Percentiles rank a stretch among this genome's conserved stretches.
These are phyloP conservation scores for Monosporascus sp. DNA, from an alignment of 2,329 filamentous ascomycete species.

Conservation along the genomic window DNA sequence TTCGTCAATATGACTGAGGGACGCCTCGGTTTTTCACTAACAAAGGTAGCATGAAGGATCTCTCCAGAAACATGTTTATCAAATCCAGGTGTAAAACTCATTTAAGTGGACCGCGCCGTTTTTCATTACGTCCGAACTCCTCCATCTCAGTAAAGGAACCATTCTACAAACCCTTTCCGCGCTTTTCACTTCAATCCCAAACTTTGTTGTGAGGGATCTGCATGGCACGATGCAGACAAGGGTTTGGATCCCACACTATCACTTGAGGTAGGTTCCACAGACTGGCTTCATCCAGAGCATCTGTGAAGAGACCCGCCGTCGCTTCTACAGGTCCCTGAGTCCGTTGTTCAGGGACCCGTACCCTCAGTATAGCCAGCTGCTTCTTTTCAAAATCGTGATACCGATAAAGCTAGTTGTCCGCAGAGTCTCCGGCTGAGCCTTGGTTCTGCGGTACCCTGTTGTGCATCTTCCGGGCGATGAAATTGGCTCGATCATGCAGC, in stretches of 20 bases:
- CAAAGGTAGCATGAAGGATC: neutral
- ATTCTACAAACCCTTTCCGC: slow-evolving; percentile 5
- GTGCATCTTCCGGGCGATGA: slow-evolving; percentile 3
- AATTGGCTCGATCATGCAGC: slow-evolving; percentile 10
- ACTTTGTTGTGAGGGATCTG: neutral
- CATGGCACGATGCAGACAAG: slow-evolving; percentile 3
- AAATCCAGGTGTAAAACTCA: slow-evolving; percentile 17
- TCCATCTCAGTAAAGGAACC: slow-evolving; percentile 13
- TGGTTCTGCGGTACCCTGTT: slow-evolving; percentile 4
- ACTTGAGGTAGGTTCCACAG: slow-evolving; percentile 7
- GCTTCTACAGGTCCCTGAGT: neutral
- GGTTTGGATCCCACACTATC: slow-evolving; percentile 10
- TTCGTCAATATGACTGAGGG: too few species aligned
- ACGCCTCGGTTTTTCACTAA: neutral
- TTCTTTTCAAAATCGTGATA: slow-evolving; percentile 10
- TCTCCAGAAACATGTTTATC: neutral
- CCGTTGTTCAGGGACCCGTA: neutral
- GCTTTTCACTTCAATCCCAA: slow-evolving; percentile 2
- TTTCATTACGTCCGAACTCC: slow-evolving; percentile 4
- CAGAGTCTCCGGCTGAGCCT: slow-evolving; percentile 12
- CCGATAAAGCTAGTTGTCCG: slow-evolving; percentile 15
- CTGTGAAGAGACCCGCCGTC: slow-evolving; percentile 10
- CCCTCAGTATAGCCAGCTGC: slow-evolving; percentile 10
- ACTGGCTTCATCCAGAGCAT: slow-evolving; percentile 12
- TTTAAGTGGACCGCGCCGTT: slow-evolving; percentile 2